These are phyloP conservation scores for Scytalidium lignicola DNA, from an alignment of 2,329 filamentous ascomycete genomes.

Conservation along the genomic window DNA sequence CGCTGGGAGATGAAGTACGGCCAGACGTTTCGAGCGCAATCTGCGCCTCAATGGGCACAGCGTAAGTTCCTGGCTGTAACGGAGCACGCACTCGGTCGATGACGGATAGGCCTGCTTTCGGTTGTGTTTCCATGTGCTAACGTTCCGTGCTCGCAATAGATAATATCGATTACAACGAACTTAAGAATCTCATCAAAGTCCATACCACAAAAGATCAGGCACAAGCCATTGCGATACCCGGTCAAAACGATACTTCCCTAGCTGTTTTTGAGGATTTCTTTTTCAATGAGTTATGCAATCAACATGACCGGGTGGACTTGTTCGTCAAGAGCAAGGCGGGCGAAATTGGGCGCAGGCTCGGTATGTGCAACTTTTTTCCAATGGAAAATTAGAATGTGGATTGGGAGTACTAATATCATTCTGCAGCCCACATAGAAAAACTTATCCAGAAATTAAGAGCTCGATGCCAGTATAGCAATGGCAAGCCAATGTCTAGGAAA, in stretches of 20 bases:
- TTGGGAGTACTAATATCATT: neutral
- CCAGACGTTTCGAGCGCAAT: slow-evolving; percentile 66
- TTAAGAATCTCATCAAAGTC: slow-evolving; percentile 79
- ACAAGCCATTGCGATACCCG: slow-evolving; percentile 68
- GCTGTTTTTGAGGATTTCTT: slow-evolving; percentile 66
- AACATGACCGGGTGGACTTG: slow-evolving; percentile 72
- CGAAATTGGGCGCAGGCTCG: slow-evolving; percentile 66
- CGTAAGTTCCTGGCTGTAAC: no score
- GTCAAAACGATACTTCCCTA: slow-evolving; percentile 55
- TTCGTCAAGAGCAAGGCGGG: slow-evolving; percentile 78
- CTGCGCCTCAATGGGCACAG: slow-evolving; percentile 76
- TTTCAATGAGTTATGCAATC: slow-evolving; percentile 63
- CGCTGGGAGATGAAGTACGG: slow-evolving; percentile 65
- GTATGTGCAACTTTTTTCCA: slow-evolving; percentile 41
- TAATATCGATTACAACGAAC: slow-evolving; percentile 84
- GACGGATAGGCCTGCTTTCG: neutral
- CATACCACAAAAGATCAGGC: slow-evolving; percentile 69
- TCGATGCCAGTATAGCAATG: slow-evolving; percentile 17
- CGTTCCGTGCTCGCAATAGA: slow-evolving; percentile 40
- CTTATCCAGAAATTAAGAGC: slow-evolving; percentile 4
- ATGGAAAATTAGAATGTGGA: neutral
- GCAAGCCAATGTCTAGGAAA: slow-evolving; percentile 20
- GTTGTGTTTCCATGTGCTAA: neutral
- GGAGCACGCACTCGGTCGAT: no score
- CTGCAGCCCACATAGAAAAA: neutral